These are phyloP conservation scores for Vicia faba DNA, from an alignment of 306 rosid genomes.

Conservation along the genomic window DNA sequence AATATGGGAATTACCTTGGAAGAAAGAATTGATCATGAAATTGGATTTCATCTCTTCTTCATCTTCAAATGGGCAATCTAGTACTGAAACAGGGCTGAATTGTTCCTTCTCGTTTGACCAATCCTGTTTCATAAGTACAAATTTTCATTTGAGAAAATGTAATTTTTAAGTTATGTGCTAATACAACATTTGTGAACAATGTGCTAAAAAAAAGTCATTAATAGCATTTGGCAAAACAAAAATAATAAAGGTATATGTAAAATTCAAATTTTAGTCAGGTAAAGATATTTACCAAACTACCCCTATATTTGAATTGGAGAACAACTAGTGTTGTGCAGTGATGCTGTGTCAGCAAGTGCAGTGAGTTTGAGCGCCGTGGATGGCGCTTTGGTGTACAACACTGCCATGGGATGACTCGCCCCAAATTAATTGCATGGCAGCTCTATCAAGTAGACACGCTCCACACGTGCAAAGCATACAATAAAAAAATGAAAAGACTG, in stretches of 20 bases:
- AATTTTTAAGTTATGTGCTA: neutral
- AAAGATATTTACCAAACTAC: too few species aligned
- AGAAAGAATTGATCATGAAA: conserved; percentile 27
- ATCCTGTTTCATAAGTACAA: conserved; percentile 45
- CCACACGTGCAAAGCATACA: conserved; percentile 47
- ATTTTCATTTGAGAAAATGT: neutral
- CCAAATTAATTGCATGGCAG: conserved; percentile 14
- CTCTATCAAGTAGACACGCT: neutral
- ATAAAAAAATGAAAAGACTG: neutral
- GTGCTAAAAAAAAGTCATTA: neutral
- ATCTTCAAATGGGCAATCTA: conserved; percentile 74
- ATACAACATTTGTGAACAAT: too few species aligned
- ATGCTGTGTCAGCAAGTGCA: conserved; percentile 17
- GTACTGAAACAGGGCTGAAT: conserved; percentile 78
- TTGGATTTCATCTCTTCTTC: conserved; percentile 55
- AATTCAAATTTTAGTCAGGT: neutral
- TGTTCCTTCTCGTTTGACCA: conserved; percentile 73
- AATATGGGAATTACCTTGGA: conserved; percentile 44
- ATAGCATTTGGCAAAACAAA: neutral
- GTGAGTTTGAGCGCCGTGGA: conserved; percentile 41
- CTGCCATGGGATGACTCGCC: conserved; percentile 19
- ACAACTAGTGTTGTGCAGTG: neutral
- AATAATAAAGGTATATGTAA: neutral
- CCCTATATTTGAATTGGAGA: neutral
- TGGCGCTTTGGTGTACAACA: conserved; percentile 32